phyloP scores from a whole-genome alignment of 2,329 filamentous ascomycete species.

The Coniochaeta sp. region DNA sequence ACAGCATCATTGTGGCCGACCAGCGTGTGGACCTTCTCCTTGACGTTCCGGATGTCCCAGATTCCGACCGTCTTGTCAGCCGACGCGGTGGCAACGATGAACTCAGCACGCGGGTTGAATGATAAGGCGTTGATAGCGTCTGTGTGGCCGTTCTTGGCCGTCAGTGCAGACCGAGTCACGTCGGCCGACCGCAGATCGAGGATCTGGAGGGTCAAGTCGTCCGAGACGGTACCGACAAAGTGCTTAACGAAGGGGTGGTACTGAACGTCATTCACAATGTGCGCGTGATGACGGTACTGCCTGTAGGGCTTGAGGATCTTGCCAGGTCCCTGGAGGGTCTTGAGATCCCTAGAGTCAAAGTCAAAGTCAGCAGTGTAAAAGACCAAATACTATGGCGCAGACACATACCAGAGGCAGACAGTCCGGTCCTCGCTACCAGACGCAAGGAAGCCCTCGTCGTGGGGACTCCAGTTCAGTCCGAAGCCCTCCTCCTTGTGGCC shows the following conservation, averaged over 20 bases:
- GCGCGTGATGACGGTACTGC: constrained; percentile 79
- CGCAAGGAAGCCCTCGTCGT: constrained; percentile 71
- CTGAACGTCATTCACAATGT: constrained; percentile 95
- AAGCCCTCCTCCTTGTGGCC: constrained; percentile 89
- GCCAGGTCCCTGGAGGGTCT: constrained; percentile 62
- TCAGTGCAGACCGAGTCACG: constrained; percentile 60
- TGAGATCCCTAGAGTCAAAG: constrained; percentile 65
- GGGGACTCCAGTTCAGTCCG: constrained; percentile 86
- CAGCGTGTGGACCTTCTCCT: constrained; percentile 81
- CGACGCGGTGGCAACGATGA: constrained; percentile 84
- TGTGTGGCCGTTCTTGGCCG: constrained; percentile 67
- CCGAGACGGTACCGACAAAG: constrained; percentile 88
- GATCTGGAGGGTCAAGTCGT: constrained; percentile 89
- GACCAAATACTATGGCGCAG: too few relatives aligned
- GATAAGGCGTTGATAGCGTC: constrained; percentile 95
- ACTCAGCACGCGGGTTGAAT: constrained; percentile 90
- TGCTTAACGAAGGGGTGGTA: constrained; percentile 81
- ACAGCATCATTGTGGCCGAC: constrained; percentile 86
- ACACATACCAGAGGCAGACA: constrained; percentile 80
- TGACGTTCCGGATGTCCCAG: constrained; percentile 90
- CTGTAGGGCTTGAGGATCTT: constrained; percentile 64
- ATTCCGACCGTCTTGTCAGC: constrained; percentile 92
- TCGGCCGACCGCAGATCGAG: constrained; percentile 72
- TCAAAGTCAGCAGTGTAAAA: too few relatives aligned
- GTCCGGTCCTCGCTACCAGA: constrained; percentile 91